phyloP scores from a whole-genome alignment of 441 rosid genomes.

The Corymbia calophylla region DNA sequence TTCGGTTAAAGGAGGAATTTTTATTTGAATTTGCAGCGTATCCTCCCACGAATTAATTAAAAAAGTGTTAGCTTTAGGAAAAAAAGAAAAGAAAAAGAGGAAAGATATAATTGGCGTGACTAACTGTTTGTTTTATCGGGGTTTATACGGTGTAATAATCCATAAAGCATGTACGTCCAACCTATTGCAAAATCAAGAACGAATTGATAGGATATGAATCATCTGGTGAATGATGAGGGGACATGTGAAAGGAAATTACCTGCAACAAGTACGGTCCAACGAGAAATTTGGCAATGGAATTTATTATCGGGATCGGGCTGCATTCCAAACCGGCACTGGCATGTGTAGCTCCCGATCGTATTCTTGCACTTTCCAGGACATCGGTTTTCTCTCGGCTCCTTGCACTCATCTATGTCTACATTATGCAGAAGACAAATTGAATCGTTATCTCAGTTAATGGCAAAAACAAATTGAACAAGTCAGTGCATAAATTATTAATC shows the following conservation, averaged over 20 bases:
- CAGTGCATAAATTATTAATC: neutral
- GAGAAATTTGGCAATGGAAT: neutral
- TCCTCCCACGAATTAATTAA: neutral
- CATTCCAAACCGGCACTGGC: neutral
- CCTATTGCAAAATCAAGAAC: neutral
- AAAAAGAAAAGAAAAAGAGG: no score
- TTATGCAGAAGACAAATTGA: neutral
- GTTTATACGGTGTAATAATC: no score
- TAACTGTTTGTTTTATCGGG: neutral
- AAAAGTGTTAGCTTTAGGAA: accelerated
- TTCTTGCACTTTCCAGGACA: neutral
- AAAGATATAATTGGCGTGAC: neutral
- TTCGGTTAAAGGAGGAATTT: neutral
- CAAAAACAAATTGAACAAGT: neutral
- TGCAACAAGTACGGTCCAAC: neutral
- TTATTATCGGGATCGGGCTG: no score
- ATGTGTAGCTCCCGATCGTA: neutral
- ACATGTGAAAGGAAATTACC: neutral
- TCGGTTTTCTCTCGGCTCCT: accelerated
- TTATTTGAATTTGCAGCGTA: neutral
- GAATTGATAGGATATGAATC: neutral
- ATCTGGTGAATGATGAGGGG: neutral
- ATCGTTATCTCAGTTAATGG: neutral
- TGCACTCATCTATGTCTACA: neutral
- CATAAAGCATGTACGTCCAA: neutral